A percentile compares a stretch with the other conserved stretches of the same genome.
Evolutionary conservation across 441 rosid genomes (phyloP).

Genomic region (Eruca vesicaria): DNA sequence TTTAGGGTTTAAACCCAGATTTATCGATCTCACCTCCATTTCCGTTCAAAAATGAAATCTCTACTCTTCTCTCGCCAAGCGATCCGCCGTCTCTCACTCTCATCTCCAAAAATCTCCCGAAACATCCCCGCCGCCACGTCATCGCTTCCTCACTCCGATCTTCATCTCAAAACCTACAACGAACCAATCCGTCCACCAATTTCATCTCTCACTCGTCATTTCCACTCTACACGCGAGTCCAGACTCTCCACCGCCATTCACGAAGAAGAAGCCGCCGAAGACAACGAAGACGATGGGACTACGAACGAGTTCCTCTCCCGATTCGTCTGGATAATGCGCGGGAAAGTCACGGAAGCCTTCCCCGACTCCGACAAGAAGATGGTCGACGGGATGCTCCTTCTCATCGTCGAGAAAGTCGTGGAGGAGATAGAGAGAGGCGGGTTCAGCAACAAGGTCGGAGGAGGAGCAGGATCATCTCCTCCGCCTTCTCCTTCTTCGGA

Average conservation of each 20-base stretch:
- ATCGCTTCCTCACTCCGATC: slow-evolving; percentile 22
- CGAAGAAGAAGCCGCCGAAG: slow-evolving; percentile 32
- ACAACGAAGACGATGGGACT: slow-evolving; percentile 47
- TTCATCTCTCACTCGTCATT: slow-evolving; percentile 37
- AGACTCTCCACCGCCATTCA: slow-evolving; percentile 24
- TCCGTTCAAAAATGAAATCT: slow-evolving; percentile 38
- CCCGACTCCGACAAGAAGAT: slow-evolving; percentile 58
- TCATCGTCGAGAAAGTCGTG: slow-evolving; percentile 69
- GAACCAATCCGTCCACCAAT: slow-evolving; percentile 25
- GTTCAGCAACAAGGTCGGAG: slow-evolving; percentile 41
- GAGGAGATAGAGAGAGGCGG: slow-evolving; percentile 68
- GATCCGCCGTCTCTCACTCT: slow-evolving; percentile 35
- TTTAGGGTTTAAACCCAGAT: slow-evolving; percentile 29
- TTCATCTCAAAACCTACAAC: slow-evolving; percentile 7
- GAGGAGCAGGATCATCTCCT: slow-evolving; percentile 28
- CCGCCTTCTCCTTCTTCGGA: slow-evolving; percentile 43
- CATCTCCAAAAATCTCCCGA: slow-evolving; percentile 27
- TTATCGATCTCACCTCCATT: not conserved
- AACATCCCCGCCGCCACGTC: slow-evolving; percentile 35
- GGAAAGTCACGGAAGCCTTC: slow-evolving; percentile 60
- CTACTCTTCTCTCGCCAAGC: slow-evolving; percentile 42
- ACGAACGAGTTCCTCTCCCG: slow-evolving; percentile 77
- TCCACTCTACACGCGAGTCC: slow-evolving; percentile 43
- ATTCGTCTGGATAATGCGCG: slow-evolving; percentile 79
- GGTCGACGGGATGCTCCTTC: slow-evolving; percentile 68